A percentile compares a stretch with the other conserved stretches of the same genome.
Evolutionary conservation across 805 yeast genomes (phyloP).

Genomic region (Metschnikowia gelsemii): DNA sequence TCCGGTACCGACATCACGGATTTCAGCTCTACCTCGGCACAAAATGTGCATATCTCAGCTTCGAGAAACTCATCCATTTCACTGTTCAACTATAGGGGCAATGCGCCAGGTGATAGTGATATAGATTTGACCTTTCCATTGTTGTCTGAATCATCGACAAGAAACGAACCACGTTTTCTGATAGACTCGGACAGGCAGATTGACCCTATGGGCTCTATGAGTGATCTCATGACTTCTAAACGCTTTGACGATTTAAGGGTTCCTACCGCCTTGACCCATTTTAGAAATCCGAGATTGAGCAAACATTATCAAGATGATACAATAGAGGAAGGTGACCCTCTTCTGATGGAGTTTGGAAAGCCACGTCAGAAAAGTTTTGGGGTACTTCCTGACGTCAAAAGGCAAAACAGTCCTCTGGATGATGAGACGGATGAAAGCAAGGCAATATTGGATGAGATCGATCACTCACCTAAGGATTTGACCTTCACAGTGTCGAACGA

Average conservation of each 20-base stretch:
- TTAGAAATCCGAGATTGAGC: slow-evolving; percentile 19
- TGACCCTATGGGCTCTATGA: slow-evolving; percentile 15
- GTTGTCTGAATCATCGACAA: slow-evolving; percentile 12
- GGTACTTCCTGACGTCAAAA: slow-evolving; percentile 10
- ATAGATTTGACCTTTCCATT: slow-evolving; percentile 20
- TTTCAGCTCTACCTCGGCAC: neutral
- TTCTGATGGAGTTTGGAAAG: slow-evolving; percentile 1
- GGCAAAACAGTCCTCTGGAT: slow-evolving; percentile 11
- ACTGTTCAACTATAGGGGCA: slow-evolving; percentile 13
- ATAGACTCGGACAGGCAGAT: slow-evolving; percentile 8
- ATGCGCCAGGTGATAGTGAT: slow-evolving; percentile 7
- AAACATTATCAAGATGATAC: slow-evolving; percentile 19
- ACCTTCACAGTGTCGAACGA: neutral
- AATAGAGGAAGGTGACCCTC: slow-evolving; percentile 1
- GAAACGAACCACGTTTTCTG: slow-evolving; percentile 13
- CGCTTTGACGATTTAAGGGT: slow-evolving; percentile 13
- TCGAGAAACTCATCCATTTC: slow-evolving; percentile 20
- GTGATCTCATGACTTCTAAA: slow-evolving; percentile 17
- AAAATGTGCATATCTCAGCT: neutral
- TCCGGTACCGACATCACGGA: slow-evolving; percentile 13
- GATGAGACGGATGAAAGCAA: slow-evolving; percentile 12
- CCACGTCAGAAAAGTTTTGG: slow-evolving; percentile 20
- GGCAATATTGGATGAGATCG: slow-evolving; percentile 11
- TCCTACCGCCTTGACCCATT: slow-evolving; percentile 9
- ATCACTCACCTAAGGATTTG: slow-evolving; percentile 5